These are phyloP conservation scores for bread wheat (Triticum aestivum) DNA, from an alignment of 176 grass and related monocot species.

Conservation along the genomic window DNA sequence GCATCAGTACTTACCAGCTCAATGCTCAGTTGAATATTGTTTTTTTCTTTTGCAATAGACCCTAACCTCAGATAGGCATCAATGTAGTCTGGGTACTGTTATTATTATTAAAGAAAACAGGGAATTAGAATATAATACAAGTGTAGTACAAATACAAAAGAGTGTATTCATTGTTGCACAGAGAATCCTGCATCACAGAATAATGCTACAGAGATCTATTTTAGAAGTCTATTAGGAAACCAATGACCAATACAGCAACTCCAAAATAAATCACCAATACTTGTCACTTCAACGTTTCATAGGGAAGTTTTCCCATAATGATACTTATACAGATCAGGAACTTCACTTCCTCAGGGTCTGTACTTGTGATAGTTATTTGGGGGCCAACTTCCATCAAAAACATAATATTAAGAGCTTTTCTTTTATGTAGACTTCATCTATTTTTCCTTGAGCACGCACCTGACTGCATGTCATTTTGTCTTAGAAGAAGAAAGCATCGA, in stretches of 20 bases:
- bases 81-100: slow-evolving; percentile 79
- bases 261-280: neutral
- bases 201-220: neutral
- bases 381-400: neutral
- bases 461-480: neutral
- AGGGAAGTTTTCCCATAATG: neutral
- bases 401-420: neutral
- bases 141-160: neutral
- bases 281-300: neutral
- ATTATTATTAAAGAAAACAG: neutral
- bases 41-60: slow-evolving; percentile 78
- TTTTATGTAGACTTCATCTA: neutral
- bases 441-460: neutral
- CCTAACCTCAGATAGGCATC: slow-evolving; percentile 93
- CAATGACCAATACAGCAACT: neutral
- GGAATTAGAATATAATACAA: slow-evolving; percentile 5
- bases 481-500: neutral
- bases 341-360: neutral
- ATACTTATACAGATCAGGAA: neutral
- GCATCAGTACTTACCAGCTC: slow-evolving; percentile 56
- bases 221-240: neutral
- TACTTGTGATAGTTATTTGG: slow-evolving; percentile 6
- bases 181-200: neutral
- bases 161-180: neutral
- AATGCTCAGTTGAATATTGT: slow-evolving; percentile 72